Evolutionary conservation across 129 eudicot genomes (phyloP).

Genomic region (Artemisia tridentata): DNA sequence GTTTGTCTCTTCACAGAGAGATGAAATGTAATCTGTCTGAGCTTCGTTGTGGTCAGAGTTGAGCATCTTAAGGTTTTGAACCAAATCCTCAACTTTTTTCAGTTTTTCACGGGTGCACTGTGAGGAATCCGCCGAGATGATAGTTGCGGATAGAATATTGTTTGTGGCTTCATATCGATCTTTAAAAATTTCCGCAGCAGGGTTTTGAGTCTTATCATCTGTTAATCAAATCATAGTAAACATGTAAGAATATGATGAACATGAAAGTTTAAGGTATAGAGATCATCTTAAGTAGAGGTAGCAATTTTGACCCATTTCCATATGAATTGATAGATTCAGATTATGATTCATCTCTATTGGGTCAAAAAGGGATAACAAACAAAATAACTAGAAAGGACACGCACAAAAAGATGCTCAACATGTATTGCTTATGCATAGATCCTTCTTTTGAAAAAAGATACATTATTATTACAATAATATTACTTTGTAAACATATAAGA

Average conservation of each 20-base stretch:
- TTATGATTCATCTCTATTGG: not conserved
- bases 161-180: constrained; percentile 34
- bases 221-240: constrained; percentile 14
- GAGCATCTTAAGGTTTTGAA: constrained; percentile 69
- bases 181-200: constrained; percentile 11
- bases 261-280: not conserved
- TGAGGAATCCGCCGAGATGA: no score
- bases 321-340: not conserved
- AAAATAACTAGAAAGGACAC: no score
- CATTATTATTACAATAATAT: no score
- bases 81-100: constrained; percentile 68
- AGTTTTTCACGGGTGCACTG: constrained; percentile 46
- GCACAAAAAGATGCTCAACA: no score
- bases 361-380: not conserved
- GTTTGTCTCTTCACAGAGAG: constrained; percentile 74
- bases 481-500: no score
- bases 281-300: not conserved
- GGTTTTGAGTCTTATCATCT: constrained; percentile 33
- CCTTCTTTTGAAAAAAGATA: no score
- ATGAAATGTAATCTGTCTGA: constrained; percentile 83
- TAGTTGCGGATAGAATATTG: not conserved
- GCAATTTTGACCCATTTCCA: no score
- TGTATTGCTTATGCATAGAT: no score
- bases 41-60: constrained; percentile 80
- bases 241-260: not conserved